Conservation (phyloP, 2,329 filamentous ascomycete genomes). For the Fusarium sp. region DNA sequence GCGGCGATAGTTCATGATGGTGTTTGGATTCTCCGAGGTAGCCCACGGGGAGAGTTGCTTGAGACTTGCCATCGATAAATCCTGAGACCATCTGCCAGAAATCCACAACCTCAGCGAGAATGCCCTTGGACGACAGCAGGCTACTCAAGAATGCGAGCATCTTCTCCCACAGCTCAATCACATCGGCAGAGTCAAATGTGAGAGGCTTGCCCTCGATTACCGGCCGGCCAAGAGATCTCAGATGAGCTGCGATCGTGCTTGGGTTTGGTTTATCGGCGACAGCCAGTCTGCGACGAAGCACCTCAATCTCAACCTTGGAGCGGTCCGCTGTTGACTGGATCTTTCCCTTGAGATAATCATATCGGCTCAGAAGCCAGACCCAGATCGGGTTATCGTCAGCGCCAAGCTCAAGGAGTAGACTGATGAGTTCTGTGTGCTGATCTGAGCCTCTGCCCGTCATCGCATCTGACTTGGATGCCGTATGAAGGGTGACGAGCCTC, state of each 20-base stretch:
- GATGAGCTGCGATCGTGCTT: slow-evolving; percentile 77
- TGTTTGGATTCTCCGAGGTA: slow-evolving; percentile 84
- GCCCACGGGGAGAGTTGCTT: slow-evolving; percentile 81
- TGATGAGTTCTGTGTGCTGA: slow-evolving; percentile 90
- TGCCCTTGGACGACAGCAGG: slow-evolving; percentile 81
- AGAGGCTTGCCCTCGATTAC: slow-evolving; percentile 69
- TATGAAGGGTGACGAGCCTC: slow-evolving; percentile 77
- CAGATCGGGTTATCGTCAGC: slow-evolving; percentile 97
- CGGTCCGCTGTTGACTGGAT: slow-evolving; percentile 85
- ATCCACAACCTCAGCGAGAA: slow-evolving; percentile 89
- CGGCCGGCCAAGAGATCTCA: slow-evolving; percentile 79
- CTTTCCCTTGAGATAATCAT: slow-evolving; percentile 88
- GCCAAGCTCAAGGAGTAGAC: slow-evolving; percentile 89
- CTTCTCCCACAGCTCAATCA: slow-evolving; percentile 94
- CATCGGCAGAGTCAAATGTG: slow-evolving; percentile 80
- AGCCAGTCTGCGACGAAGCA: slow-evolving; percentile 84
- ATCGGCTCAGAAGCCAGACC: slow-evolving; percentile 92
- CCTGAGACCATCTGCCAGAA: slow-evolving; percentile 94
- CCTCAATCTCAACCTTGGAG: slow-evolving; percentile 92
- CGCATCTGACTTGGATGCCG: slow-evolving; percentile 62
- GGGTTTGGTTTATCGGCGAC: slow-evolving; percentile 77
- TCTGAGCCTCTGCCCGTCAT: slow-evolving; percentile 73
- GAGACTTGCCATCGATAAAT: slow-evolving; percentile 88
- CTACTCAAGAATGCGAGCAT: slow-evolving; percentile 79
- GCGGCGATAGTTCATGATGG: slow-evolving; percentile 82